Evolutionary conservation across 805 yeast species (phyloP).

Genomic region (Saccharomycopsis capsularis): DNA sequence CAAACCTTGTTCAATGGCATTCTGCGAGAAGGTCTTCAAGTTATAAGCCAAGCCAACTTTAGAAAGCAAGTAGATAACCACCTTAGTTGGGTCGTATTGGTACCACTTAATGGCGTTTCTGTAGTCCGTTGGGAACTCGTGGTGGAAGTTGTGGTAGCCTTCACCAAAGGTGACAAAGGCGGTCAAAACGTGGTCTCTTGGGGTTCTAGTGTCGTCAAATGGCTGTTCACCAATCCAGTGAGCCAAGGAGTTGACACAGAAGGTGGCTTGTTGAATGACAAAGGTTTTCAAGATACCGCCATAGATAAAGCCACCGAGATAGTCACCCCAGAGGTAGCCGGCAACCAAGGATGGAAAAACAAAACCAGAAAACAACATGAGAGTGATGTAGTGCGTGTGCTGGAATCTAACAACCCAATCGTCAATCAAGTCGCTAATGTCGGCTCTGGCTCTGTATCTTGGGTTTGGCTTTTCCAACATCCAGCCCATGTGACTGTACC

Average conservation of each 20-base stretch:
- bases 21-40: slow-evolving; percentile 69
- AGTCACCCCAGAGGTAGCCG: slow-evolving; percentile 52
- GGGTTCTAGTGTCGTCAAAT: slow-evolving; percentile 80
- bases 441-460: slow-evolving; percentile 73
- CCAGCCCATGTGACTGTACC: slow-evolving; percentile 86
- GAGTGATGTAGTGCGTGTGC: slow-evolving; percentile 64
- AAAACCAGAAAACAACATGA: slow-evolving; percentile 58
- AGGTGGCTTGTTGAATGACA: slow-evolving; percentile 76
- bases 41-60: slow-evolving; percentile 65
- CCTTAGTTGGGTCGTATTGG: slow-evolving; percentile 80
- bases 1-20: slow-evolving; percentile 76
- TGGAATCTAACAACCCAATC: slow-evolving; percentile 78
- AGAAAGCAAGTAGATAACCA: slow-evolving; percentile 50
- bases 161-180: slow-evolving; percentile 84
- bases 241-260: slow-evolving; percentile 79
- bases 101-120: slow-evolving; percentile 84
- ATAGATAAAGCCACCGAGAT: slow-evolving; percentile 66
- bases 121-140: slow-evolving; percentile 84
- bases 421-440: slow-evolving; percentile 67
- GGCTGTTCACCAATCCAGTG: slow-evolving; percentile 86
- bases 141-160: slow-evolving; percentile 87
- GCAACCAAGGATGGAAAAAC: slow-evolving; percentile 54
- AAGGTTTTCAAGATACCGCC: slow-evolving; percentile 68
- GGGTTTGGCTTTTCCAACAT: slow-evolving; percentile 78
- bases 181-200: slow-evolving; percentile 74